Base-by-base conservation (phyloP, 208 protist species). In the Wallacemonas collosoma region DNA sequence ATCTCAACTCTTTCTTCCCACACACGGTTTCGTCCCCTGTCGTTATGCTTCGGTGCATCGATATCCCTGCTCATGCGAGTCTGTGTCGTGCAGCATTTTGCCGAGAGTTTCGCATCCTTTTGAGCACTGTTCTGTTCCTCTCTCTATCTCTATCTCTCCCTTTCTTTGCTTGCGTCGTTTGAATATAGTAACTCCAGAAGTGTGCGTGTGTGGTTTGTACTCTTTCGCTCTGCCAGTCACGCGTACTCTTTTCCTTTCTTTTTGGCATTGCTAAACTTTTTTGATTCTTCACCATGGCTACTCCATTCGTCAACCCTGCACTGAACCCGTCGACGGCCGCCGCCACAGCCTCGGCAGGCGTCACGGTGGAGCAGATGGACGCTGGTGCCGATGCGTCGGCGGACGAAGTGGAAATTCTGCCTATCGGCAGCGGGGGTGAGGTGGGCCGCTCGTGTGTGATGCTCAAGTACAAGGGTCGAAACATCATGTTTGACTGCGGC, bases 401-500 rank as follows among this genome's bases (percentile, higher is more conserved):
- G 15, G 89, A 96, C 41, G 89, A 96, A 64, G 90, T 99, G 45
- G 93, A 98, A 60, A 93, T 99, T 48, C 88, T 95, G 50, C 98
- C 98, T 2, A 86, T 99, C 43, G 99, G 99, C 53, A 95, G 96
- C 39, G 99, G 98, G 11, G 90, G 91, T 54, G 98, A 99, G 81
- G 98, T 99, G 43, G 98, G 98, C 50, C 90, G 99, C 43, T 99
- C 95, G 43, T 99, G 98, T 81, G 90, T 99, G 9, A 68, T 99
- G 17, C 68, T 99, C 12, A 86, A 88, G 61, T 99, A 97, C 83
- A 98, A 98, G 73, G 98, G 97, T 26, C 97, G 97, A 43, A 91
- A 82, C 9, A 94, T 99, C 47, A 98, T 99, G 97, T 92, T 99
- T 51, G 98, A 99, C 85, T 99, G 99, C 86, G 99, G 99, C 54